These are phyloP conservation scores for Lathyrus sativus DNA, from an alignment of 306 rosid genomes.

Conservation along the genomic window DNA sequence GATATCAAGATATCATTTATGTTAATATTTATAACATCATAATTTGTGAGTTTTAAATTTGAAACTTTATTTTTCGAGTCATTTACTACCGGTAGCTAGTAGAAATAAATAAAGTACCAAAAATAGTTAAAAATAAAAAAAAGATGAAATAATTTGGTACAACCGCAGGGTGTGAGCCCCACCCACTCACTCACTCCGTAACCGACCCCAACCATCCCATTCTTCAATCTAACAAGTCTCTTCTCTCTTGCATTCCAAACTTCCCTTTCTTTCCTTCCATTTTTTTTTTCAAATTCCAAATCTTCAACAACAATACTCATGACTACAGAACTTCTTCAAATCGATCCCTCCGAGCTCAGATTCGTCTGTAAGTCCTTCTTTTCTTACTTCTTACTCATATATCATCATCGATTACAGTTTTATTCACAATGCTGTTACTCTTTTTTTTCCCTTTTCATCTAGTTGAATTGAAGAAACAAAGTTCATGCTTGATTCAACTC, in stretches of 20 bases:
- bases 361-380: slow-evolving; percentile 69
- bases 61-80: too few relatives aligned
- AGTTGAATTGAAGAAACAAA: slow-evolving; percentile 91
- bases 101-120: too few relatives aligned
- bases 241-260: not conserved
- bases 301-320: slow-evolving; percentile 41
- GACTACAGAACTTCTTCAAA: slow-evolving; percentile 74
- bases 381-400: not conserved
- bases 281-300: not conserved
- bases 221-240: not conserved
- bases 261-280: not conserved
- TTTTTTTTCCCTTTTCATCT: slow-evolving; percentile 12
- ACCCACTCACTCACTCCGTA: not conserved
- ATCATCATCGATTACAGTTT: rapidly evolving
- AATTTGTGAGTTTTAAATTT: too few relatives aligned
- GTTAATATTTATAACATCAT: too few relatives aligned
- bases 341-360: slow-evolving; percentile 69
- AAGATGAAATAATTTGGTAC: not conserved
- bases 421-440: slow-evolving; percentile 18
- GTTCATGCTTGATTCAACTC: slow-evolving; percentile 71
- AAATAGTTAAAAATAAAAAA: not conserved
- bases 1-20: too few relatives aligned
- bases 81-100: too few relatives aligned
- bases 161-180: slow-evolving; percentile 1
- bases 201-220: slow-evolving; percentile 22